Conservation (phyloP, 768 basidiomycete genomes). For the Pleurotus citrinopileatus region DNA sequence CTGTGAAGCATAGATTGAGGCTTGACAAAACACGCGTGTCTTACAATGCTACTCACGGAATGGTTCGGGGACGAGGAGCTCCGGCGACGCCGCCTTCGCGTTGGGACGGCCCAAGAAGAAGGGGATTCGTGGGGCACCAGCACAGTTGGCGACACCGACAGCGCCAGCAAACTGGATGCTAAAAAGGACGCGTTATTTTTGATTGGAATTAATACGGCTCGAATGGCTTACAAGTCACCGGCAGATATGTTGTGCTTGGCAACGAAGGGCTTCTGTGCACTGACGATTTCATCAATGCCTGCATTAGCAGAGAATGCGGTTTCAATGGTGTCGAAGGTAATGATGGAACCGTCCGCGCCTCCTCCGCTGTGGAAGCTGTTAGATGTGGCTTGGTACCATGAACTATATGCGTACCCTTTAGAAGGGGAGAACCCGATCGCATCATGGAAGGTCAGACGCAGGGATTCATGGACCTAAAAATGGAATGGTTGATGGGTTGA, state of each 20-base stretch:
- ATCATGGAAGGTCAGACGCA: slow-evolving; percentile 38
- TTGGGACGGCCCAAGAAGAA: slow-evolving; percentile 37
- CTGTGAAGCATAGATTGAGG: too few species aligned
- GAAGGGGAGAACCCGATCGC: slow-evolving; percentile 40
- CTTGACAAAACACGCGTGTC: too few species aligned
- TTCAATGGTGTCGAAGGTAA: slow-evolving; percentile 42
- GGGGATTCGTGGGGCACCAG: slow-evolving; percentile 39
- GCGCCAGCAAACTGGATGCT: slow-evolving; percentile 49
- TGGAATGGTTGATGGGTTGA: neutral
- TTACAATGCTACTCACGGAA: slow-evolving; percentile 20
- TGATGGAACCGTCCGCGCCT: slow-evolving; percentile 49
- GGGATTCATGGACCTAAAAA: slow-evolving; percentile 23
- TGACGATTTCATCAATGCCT: slow-evolving; percentile 41
- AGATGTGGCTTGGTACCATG: neutral
- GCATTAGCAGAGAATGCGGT: slow-evolving; percentile 38
- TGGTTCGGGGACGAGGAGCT: slow-evolving; percentile 25
- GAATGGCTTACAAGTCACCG: slow-evolving; percentile 42
- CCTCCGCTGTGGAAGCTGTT: slow-evolving; percentile 27
- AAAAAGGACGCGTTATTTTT: neutral
- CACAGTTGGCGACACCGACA: slow-evolving; percentile 38
- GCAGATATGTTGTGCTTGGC: slow-evolving; percentile 31
- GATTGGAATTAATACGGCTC: neutral
- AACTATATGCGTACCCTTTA: slow-evolving; percentile 21
- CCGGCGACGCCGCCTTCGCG: slow-evolving; percentile 29
- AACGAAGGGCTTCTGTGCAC: slow-evolving; percentile 30